These are phyloP conservation scores for Gamsiella multidivaricata DNA, from an alignment of 192 early-diverging fungal species.

Conservation along the genomic window DNA sequence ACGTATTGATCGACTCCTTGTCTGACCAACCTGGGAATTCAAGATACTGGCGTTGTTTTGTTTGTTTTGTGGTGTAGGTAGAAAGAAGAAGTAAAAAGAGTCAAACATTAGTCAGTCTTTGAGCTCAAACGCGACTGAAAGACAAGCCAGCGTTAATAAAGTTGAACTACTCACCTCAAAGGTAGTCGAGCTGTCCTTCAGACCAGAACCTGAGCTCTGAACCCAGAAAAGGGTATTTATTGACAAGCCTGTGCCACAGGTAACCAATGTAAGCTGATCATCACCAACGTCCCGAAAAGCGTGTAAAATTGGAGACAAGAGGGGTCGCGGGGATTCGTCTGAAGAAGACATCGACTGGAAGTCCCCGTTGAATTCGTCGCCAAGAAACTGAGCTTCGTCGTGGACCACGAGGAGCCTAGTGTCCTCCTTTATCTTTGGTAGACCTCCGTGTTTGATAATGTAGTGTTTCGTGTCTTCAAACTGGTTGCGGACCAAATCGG, in stretches of 20 bases:
- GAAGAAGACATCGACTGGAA: slow-evolving; percentile 33
- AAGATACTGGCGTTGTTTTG: neutral
- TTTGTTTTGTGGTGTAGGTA: slow-evolving; percentile 6
- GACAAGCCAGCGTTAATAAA: slow-evolving; percentile 4
- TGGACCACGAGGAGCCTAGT: slow-evolving; percentile 25
- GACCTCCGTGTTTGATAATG: slow-evolving; percentile 9
- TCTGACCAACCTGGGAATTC: slow-evolving; percentile 29
- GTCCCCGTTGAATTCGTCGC: slow-evolving; percentile 20
- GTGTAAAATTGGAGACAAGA: neutral
- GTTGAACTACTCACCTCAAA: slow-evolving; percentile 16
- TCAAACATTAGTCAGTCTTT: neutral
- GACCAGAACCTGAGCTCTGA: slow-evolving; percentile 41
- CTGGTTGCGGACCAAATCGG: neutral
- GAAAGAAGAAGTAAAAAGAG: neutral
- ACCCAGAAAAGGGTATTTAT: slow-evolving; percentile 33
- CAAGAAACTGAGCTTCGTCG: slow-evolving; percentile 35
- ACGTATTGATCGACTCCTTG: slow-evolving; percentile 11
- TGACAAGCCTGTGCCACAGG: slow-evolving; percentile 6
- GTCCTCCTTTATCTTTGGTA: slow-evolving; percentile 13
- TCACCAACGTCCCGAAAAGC: slow-evolving; percentile 23
- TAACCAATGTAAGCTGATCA: slow-evolving; percentile 17
- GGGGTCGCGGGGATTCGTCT: neutral
- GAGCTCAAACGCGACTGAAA: neutral
- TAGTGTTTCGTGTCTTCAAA: neutral
- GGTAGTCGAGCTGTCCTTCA: slow-evolving; percentile 22